Evolutionary conservation across 2,329 filamentous ascomycete species (phyloP), one percentile per base, ranked within the genome.

Genomic region (Hypoxylon sp.): DNA sequence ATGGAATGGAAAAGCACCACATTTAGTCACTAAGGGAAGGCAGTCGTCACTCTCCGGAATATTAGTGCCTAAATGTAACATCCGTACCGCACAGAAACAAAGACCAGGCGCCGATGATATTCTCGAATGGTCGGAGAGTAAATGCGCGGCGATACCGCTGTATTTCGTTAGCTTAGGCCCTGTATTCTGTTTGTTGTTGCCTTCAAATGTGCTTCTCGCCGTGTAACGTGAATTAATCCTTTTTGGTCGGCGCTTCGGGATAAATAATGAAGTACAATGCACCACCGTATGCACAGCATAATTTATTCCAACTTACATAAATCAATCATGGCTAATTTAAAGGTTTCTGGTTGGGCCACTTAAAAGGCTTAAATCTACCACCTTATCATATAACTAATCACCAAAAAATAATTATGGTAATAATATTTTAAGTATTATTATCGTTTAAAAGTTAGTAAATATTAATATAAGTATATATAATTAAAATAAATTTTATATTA

Each of bases 1-100:
- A 60, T 60, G 57, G 57, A 52, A 60, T 39, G 35, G 57, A 35
- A 39, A 31, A 52, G 47, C 24, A 19, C 35, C 47, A 29, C 35
- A 24, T 51, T 29, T 47, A 31, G 47, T 47, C 31, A 37, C 14
- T 33, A 59, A 11, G 5, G 5, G 17, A 2, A 14, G 14, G 24
- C 47, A n/a, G 29, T 58, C 54, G 42, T 47, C 29, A 58, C 8
- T 35, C 29, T 33, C 42, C 54, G 54, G 19, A 24, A 5, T 26
- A 19, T 17, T 22, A 35, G 46, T 44, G 24, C 13, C 5, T 11
- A 10, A 22, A 46, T 44, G 39, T 24, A 55, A 55, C 53, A 17
- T 55, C 53, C 53, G 37, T 33, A 46, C 9, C 26, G 53, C 37
- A 14, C 11, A 17, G n/a, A 55, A 55, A 19, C 11, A 8, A 11